A percentile compares a stretch with the other conserved stretches of the same genome.
Evolutionary conservation across 176 grass and related monocot species (phyloP).

Genomic region (Eragrostis nindensis): DNA sequence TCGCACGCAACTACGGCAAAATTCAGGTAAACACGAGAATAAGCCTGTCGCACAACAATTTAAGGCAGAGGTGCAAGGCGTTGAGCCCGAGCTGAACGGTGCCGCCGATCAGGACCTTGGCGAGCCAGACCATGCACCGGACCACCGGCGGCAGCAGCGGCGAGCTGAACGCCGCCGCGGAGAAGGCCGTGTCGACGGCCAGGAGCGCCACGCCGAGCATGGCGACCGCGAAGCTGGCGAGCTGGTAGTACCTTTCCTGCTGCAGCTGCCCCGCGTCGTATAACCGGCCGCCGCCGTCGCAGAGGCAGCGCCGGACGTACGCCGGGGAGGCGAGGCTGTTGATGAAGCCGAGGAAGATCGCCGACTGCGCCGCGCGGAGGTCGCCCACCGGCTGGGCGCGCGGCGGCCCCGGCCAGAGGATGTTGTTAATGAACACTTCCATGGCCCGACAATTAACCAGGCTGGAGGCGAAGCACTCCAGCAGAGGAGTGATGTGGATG

Average conservation of each 20-base stretch:
- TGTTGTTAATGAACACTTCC: too few relatives aligned
- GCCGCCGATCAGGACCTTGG: slow-evolving; percentile 8
- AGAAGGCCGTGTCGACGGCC: not conserved
- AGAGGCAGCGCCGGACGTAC: slow-evolving; percentile 9
- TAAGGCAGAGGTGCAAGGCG: not conserved
- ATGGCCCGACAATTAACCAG: too few relatives aligned
- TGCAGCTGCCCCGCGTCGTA: not conserved
- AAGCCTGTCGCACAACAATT: not conserved
- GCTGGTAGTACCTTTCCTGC: slow-evolving; percentile 16
- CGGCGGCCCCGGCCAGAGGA: not conserved
- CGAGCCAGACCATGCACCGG: not conserved
- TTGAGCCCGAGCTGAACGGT: slow-evolving; percentile 15
- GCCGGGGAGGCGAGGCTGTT: slow-evolving; percentile 32
- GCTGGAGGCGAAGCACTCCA: too few relatives aligned
- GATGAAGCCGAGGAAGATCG: slow-evolving; percentile 13
- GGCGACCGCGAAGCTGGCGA: slow-evolving; percentile 26
- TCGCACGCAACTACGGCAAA: not conserved
- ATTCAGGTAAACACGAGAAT: not conserved
- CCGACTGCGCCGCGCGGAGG: not conserved
- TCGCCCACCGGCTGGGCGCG: not conserved
- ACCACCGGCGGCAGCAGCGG: not conserved
- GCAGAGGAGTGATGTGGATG: too few relatives aligned
- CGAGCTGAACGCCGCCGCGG: not conserved
- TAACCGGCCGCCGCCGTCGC: not conserved
- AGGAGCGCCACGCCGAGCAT: slow-evolving; percentile 15